Evolutionary conservation across 495 filamentous ascomycete species (phyloP).

Genomic region (Glutinoglossum americanum): DNA sequence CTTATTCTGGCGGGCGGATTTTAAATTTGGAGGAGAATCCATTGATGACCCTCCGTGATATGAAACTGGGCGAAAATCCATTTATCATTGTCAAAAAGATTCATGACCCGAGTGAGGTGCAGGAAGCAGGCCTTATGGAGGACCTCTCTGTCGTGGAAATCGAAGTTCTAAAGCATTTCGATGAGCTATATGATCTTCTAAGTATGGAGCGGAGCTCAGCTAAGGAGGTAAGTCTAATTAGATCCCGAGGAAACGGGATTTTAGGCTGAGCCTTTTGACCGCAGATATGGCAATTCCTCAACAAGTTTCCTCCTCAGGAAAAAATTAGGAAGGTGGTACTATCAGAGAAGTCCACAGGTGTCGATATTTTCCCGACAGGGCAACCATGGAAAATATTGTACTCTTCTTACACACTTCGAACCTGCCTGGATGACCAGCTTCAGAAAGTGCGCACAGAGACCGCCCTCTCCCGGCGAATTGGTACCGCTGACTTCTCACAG

Average conservation of each 20-base stretch:
- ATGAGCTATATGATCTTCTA: constrained; percentile 64
- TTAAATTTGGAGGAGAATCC: constrained; percentile 28
- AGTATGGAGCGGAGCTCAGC: constrained; percentile 35
- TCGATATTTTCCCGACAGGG: constrained; percentile 40
- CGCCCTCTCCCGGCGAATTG: constrained; percentile 1
- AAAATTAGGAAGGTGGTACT: constrained; percentile 32
- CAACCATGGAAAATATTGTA: constrained; percentile 59
- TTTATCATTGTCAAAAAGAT: constrained; percentile 33
- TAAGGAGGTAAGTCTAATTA: neutral
- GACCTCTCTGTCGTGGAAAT: constrained; percentile 34
- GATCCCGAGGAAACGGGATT: neutral
- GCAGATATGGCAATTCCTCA: constrained; percentile 53
- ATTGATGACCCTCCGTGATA: constrained; percentile 31
- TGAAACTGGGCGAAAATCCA: constrained; percentile 31
- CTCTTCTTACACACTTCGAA: constrained; percentile 40
- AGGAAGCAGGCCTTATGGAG: constrained; percentile 13
- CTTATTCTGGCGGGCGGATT: constrained; percentile 23
- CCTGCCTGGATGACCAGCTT: constrained; percentile 25
- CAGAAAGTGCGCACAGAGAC: constrained; percentile 16
- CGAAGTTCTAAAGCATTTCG: constrained; percentile 67
- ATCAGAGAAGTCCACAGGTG: constrained; percentile 27
- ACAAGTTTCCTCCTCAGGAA: constrained; percentile 48
- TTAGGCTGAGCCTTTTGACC: neutral
- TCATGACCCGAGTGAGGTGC: constrained; percentile 18
- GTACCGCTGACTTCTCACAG: constrained; percentile 11